phyloP scores from a whole-genome alignment of 2,329 filamentous ascomycete genomes.

The Neurospora sp. region DNA sequence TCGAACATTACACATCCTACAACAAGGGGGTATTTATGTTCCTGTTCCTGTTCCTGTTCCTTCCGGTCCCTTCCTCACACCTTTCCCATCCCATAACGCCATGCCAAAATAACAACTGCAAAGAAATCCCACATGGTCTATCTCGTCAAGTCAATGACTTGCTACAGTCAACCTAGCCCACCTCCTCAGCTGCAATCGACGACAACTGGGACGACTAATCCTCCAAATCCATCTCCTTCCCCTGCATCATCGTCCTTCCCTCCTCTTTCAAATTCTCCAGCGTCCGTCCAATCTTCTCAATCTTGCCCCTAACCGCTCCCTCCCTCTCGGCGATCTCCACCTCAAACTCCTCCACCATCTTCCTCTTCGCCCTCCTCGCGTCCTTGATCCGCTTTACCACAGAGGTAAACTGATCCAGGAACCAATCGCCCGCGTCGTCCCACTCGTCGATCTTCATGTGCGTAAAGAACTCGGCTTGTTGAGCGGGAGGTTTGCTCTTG shows the following conservation, averaged over 20 bases:
- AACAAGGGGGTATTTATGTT: background rate
- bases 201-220: constrained; percentile 3
- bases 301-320: constrained; percentile 42
- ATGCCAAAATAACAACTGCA: background rate
- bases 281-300: constrained; percentile 45
- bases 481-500: constrained; percentile 30
- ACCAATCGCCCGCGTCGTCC: constrained; percentile 52
- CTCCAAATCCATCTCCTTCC: constrained; percentile 26
- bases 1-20: background rate
- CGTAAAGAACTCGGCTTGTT: constrained; percentile 42
- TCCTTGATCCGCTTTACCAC: constrained; percentile 39
- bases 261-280: constrained; percentile 46
- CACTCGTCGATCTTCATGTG: constrained; percentile 46
- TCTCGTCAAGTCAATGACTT: background rate
- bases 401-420: constrained; percentile 42
- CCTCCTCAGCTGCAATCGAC: background rate
- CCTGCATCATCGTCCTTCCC: constrained; percentile 45
- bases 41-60: background rate
- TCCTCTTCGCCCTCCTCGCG: constrained; percentile 39
- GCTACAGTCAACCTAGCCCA: background rate
- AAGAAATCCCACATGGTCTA: background rate
- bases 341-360: constrained; percentile 42
- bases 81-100: background rate
- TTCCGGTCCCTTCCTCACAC: background rate
- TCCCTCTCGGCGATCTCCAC: constrained; percentile 44